These are phyloP conservation scores for Candida easanensis DNA, from an alignment of 805 yeast genomes.

Conservation along the genomic window DNA sequence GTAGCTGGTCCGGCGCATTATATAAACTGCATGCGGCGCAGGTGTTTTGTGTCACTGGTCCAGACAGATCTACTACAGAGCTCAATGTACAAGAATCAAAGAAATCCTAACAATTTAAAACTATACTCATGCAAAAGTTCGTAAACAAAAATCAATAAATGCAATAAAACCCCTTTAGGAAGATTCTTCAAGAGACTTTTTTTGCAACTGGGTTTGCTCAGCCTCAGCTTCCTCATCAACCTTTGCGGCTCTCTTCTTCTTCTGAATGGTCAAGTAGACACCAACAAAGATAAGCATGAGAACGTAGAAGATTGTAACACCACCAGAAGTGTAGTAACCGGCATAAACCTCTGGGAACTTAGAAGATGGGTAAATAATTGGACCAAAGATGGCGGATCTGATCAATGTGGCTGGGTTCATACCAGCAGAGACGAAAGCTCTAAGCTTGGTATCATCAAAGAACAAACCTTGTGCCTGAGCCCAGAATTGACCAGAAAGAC, in stretches of 20 bases:
- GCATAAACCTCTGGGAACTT: constrained; percentile 12
- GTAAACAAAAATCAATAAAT: too few species aligned
- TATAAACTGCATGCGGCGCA: too few species aligned
- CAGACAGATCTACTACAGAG: too few species aligned
- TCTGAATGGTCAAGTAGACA: constrained; percentile 2
- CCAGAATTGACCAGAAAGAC: constrained; percentile 16
- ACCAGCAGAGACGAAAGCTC: constrained; percentile 16
- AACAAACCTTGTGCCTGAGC: constrained; percentile 16
- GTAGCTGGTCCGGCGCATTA: too few species aligned
- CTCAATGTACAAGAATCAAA: too few species aligned
- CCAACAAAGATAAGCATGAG: constrained; percentile 10
- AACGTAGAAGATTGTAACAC: constrained; percentile 8
- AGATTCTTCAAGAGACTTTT: too few species aligned
- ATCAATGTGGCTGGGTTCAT: constrained; percentile 13
- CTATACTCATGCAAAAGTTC: too few species aligned
- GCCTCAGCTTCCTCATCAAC: constrained; percentile 13
- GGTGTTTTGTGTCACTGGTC: too few species aligned
- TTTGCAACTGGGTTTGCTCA: neutral
- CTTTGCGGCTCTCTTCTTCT: neutral
- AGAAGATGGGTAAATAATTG: constrained; percentile 14
- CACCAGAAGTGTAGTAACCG: constrained; percentile 15
- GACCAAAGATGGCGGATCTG: constrained; percentile 13
- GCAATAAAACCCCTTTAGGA: too few species aligned
- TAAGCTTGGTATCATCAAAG: constrained; percentile 11
- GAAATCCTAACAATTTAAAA: too few species aligned